These are phyloP conservation scores for Phragmites australis DNA, from an alignment of 176 grass and related monocot genomes.

Conservation along the genomic window DNA sequence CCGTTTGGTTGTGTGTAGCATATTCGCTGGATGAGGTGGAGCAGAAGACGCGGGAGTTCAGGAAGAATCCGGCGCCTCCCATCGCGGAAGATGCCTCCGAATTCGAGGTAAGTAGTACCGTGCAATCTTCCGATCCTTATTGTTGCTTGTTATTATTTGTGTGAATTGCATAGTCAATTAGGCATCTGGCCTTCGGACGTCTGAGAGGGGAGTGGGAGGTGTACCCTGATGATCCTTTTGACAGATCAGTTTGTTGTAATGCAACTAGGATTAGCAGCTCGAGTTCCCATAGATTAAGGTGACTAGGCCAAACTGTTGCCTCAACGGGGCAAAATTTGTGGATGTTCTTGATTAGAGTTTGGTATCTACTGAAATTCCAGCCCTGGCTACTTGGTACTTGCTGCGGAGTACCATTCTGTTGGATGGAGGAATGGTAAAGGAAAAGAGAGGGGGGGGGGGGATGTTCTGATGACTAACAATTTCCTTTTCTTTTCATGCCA, in stretches of 20 bases:
- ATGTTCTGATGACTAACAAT: background rate
- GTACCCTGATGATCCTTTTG: background rate
- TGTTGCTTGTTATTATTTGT: background rate
- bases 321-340: background rate
- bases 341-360: background rate
- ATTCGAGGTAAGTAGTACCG: slow-evolving; percentile 50
- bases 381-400: background rate
- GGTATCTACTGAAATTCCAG: background rate
- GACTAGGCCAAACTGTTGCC: background rate
- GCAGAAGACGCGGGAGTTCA: slow-evolving; percentile 57
- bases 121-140: background rate
- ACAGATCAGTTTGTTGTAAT: background rate
- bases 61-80: slow-evolving; percentile 26
- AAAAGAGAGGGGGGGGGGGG: background rate
- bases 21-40: slow-evolving; percentile 63
- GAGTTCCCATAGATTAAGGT: background rate
- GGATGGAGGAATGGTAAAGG: background rate
- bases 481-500: background rate
- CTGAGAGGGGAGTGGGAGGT: background rate
- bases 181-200: background rate
- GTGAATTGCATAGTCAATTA: background rate
- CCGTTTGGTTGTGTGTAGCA: slow-evolving; percentile 42
- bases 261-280: background rate
- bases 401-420: background rate
- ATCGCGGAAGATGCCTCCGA: slow-evolving; percentile 37